Evolutionary conservation across 352 stramenopile species (phyloP), one percentile per base, ranked within the genome.

Genomic region (Pythium dissimile): DNA sequence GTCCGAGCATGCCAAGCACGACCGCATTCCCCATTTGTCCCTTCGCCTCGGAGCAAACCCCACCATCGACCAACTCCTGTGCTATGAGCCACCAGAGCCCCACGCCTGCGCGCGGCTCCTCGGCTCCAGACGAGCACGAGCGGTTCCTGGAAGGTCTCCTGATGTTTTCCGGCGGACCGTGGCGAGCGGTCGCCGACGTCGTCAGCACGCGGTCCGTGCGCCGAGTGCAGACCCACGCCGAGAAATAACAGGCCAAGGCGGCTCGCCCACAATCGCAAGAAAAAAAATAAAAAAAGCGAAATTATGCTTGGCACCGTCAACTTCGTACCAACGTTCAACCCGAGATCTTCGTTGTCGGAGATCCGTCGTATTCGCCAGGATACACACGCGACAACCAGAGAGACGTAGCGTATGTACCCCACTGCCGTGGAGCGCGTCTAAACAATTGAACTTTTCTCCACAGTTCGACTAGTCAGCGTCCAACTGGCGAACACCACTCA

Each of bases 71-170:
- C 8, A 8, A 35, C 31, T 13, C 34, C 16, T 4, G 5, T 41
- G 34, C 6, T 4, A 41, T 41, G 34, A 41, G 12, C 34, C 16
- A 41, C 34, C 16, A 41, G 34, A 15, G 13, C 34, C 20, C 34
- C 5, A 41, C 34, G 20, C 8, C 31, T 8, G 16, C 34, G 13
- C 34, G 34, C 15, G 49, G 49, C 23, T 21, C 32, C 12, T 66
- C 51, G 59, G 32, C 50, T 13, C 23, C 54, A 9, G 59, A 66
- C 5, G 59, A 66, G 44, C 59, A 66, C 37, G 44, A 54, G 13
- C 59, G 59, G 18, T 66, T 66, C 42, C 23, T 66, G 20, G 41
- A 62, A 12, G 59, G 43, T 0, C 53, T 66, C 5, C 41, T 49
- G 11, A 48, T 53, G 18, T 66, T 54, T 51, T 51, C 59, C 2